Percentiles rank a stretch among this genome's conserved stretches.
Evolutionary conservation across 2,329 filamentous ascomycete genomes (phyloP).

Genomic region (Trichoderma atrobrunneum): DNA sequence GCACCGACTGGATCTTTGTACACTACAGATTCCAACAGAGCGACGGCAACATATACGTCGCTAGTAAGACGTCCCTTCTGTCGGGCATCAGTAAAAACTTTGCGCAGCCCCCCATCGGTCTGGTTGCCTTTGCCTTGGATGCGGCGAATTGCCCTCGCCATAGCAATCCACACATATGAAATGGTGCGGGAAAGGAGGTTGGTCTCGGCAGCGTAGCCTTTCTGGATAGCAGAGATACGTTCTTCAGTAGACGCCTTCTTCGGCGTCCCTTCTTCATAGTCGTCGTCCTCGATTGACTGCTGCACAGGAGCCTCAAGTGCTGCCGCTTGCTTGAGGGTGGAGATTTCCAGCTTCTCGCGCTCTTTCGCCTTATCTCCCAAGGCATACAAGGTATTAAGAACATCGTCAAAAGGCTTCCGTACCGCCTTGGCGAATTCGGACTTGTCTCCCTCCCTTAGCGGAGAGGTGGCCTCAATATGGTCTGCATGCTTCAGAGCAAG

Average conservation of each 20-base stretch:
- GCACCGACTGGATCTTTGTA: conserved; percentile 91
- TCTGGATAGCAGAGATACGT: conserved; percentile 59
- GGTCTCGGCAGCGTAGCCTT: conserved; percentile 69
- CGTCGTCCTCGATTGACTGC: conserved; percentile 46
- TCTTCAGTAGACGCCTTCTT: conserved; percentile 61
- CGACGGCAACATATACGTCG: conserved; percentile 91
- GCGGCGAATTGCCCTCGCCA: conserved; percentile 90
- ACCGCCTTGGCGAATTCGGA: conserved; percentile 75
- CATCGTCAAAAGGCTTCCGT: conserved; percentile 76
- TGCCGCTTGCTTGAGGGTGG: conserved; percentile 54
- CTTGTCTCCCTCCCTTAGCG: conserved; percentile 74
- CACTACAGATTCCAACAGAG: conserved; percentile 89
- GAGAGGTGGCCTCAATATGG: conserved; percentile 74
- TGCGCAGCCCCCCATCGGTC: conserved; percentile 72
- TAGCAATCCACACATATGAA: conserved; percentile 90
- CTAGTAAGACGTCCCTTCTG: conserved; percentile 84
- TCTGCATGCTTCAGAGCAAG: conserved; percentile 88
- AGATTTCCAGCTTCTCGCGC: conserved; percentile 57
- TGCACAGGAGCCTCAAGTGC: conserved; percentile 37
- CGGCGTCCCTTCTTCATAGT: conserved; percentile 39
- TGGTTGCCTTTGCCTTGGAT: conserved; percentile 77
- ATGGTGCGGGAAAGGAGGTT: conserved; percentile 78
- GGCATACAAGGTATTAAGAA: conserved; percentile 84
- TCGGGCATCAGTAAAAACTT: conserved; percentile 85
- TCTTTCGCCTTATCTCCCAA: conserved; percentile 72